Conservation (phyloP, 2,329 filamentous ascomycete species). For the Dichotomopilus funicola region DNA sequence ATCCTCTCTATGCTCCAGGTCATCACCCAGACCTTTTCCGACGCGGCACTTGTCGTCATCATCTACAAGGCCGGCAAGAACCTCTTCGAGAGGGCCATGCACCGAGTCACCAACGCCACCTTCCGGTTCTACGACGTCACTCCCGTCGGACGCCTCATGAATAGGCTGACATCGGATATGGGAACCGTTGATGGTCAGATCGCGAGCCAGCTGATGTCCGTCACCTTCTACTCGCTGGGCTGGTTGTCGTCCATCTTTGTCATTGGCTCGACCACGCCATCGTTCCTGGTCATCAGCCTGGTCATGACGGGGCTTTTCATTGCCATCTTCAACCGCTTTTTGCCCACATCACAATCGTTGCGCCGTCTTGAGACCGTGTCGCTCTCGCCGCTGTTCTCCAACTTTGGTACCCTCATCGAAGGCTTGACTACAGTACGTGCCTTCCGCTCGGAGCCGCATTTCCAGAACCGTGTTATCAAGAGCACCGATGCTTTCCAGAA, state of each 20-base stretch:
- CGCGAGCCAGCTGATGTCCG: constrained; percentile 62
- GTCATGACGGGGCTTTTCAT: constrained; percentile 63
- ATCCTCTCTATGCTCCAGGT: constrained; percentile 57
- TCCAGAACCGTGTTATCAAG: constrained; percentile 70
- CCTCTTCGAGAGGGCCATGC: constrained; percentile 68
- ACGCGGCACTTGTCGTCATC: constrained; percentile 66
- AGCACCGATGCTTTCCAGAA: constrained; percentile 87
- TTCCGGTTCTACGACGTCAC: constrained; percentile 91
- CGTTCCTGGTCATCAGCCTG: constrained; percentile 67
- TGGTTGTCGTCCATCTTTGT: constrained; percentile 69
- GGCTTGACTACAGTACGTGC: constrained; percentile 82
- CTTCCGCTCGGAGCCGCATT: constrained; percentile 70
- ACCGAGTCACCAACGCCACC: constrained; percentile 67
- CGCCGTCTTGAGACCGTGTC: constrained; percentile 85
- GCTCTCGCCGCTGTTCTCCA: constrained; percentile 80
- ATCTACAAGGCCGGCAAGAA: constrained; percentile 70
- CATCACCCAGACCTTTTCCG: constrained; percentile 52
- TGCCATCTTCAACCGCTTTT: constrained; percentile 66
- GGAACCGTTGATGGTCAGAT: constrained; percentile 85
- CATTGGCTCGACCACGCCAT: constrained; percentile 71
- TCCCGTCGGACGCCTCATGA: constrained; percentile 84
- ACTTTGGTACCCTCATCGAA: constrained; percentile 82
- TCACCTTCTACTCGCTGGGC: constrained; percentile 63
- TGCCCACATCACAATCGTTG: constrained; percentile 77
- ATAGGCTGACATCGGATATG: constrained; percentile 84